phyloP scores from a whole-genome alignment of 305 asterid genomes.

The Rubia peregrina region DNA sequence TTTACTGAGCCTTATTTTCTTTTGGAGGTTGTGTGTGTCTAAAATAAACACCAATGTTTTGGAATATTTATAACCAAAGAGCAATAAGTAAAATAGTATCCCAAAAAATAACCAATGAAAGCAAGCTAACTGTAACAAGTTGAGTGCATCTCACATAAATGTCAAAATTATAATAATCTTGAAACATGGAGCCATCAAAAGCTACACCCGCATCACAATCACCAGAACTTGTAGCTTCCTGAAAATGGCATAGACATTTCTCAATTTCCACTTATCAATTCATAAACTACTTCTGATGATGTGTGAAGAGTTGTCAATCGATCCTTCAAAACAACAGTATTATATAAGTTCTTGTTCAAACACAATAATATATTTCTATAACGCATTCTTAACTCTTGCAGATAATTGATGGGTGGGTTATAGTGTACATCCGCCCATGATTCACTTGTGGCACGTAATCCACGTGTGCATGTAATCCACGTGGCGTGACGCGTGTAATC shows the following conservation, averaged over 20 bases:
- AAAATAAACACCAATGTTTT: not conserved
- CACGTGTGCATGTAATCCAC: too few relatives aligned
- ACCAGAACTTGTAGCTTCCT: conserved; percentile 66
- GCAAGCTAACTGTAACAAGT: not conserved
- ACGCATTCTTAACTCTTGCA: not conserved
- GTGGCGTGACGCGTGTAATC: too few relatives aligned
- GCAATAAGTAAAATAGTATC: not conserved
- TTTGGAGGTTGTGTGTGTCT: not conserved
- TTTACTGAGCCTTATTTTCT: not conserved
- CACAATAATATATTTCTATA: not conserved
- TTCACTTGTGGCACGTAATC: too few relatives aligned
- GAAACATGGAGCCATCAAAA: not conserved
- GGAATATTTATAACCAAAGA: not conserved
- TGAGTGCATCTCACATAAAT: not conserved
- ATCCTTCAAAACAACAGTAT: conserved; percentile 39
- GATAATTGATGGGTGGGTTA: too few relatives aligned
- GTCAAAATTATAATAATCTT: not conserved
- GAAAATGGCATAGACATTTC: conserved; percentile 57
- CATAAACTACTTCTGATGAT: conserved; percentile 87
- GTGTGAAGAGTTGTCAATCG: conserved; percentile 71
- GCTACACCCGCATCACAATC: conserved; percentile 36
- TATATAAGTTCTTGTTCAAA: not conserved
- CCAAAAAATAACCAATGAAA: not conserved
- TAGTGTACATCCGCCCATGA: too few relatives aligned
- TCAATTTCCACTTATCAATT: conserved; percentile 47